These are phyloP conservation scores for Lepraria neglecta DNA, from an alignment of 495 filamentous ascomycete genomes.

Conservation along the genomic window DNA sequence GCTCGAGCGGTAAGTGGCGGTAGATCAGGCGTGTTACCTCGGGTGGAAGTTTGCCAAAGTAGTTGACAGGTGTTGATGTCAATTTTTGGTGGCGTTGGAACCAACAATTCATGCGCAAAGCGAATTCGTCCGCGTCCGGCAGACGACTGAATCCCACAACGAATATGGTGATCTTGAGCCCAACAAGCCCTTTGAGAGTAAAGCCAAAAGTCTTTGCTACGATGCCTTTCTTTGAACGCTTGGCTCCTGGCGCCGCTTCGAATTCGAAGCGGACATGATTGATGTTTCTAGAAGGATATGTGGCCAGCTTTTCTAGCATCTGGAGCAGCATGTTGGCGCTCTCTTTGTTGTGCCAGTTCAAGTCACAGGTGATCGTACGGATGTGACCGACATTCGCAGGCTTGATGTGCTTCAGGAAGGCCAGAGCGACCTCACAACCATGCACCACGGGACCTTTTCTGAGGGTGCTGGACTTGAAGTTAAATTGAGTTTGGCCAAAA, in stretches of 20 bases:
- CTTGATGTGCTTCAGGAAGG: not conserved
- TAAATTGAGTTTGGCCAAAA: not conserved
- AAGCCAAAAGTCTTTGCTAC: not conserved
- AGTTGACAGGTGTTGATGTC: not conserved
- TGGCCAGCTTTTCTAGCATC: conserved; percentile 5
- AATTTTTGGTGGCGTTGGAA: not conserved
- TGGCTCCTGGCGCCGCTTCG: conserved; percentile 1
- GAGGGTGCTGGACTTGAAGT: not conserved
- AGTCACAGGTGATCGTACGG: not conserved
- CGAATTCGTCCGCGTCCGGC: not conserved
- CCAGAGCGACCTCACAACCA: not conserved
- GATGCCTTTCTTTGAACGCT: conserved; percentile 1
- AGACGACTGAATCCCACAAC: not conserved
- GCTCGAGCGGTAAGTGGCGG: not conserved
- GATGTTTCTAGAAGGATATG: not conserved
- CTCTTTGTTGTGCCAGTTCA: not conserved
- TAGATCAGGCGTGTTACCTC: not conserved
- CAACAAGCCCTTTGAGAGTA: not conserved
- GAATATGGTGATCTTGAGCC: conserved; percentile 1
- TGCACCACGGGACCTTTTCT: not conserved
- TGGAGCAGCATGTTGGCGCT: not conserved
- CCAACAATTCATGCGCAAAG: not conserved
- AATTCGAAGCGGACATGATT: not conserved
- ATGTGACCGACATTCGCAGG: not conserved
- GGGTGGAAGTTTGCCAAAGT: not conserved